Evolutionary conservation across 2,329 filamentous ascomycete species (phyloP), one percentile per base, ranked within the genome.

Genomic region (Xylariaceae sp.): DNA sequence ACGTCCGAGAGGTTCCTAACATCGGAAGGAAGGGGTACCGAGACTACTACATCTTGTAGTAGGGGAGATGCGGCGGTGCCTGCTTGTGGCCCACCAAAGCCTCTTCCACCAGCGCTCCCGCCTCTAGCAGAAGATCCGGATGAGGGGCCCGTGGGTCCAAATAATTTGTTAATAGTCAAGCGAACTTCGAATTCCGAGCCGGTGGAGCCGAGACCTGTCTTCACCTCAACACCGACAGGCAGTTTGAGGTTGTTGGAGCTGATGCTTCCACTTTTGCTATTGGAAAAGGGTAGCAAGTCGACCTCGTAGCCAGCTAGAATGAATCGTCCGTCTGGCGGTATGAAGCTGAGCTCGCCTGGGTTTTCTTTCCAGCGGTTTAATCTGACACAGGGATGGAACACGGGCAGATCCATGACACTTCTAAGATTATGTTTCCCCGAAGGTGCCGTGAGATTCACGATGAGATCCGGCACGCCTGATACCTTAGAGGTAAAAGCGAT

Each of bases 401-500:
- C 90, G 1, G 92, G 94, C 2, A 96, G 74, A 57, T 95, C 86
- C 67, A 99, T 82, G 33, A 91, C 80, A 55, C 80, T 82, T 14
- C 75, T 78, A 43, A 96, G 77, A 44, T 85, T 85, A 63, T 88
- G 86, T 56, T 85, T 87, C n/a, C 89, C 88, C 1, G 89, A 89
- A 0, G 90, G 87, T 2, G 89, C 86, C 1, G 86, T 87, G 27
- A 99, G 77, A 12, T 80, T 87, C 10, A 99, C 74, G 15, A 90
- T 68, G n/a, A 99, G 79, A 65, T 99, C 92, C 1, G 94, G 94
- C 2, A 97, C 82, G 5, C 94, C 94, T 1, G 92, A 96, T 38
- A 99, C 89, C 66, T 97, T 96, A 47, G 88, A 86, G 0, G 90
- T 97, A 67, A 97, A 97, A 1, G 89, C 91, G 58, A 99, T 92